Conservation (phyloP, 78 protist genomes). For the Guillardia theta region DNA sequence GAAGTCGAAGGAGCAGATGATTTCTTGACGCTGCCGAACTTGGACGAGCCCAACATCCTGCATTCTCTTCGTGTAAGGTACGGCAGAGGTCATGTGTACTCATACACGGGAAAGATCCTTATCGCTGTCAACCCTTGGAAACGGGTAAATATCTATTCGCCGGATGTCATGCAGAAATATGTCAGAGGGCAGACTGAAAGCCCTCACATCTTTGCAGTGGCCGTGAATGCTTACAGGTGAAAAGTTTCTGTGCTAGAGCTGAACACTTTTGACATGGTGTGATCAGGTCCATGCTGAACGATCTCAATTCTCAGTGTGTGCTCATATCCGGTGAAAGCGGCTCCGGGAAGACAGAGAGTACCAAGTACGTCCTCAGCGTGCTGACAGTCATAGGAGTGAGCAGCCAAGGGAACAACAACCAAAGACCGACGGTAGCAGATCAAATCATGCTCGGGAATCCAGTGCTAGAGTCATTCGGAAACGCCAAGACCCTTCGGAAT, state of each 20-base stretch:
- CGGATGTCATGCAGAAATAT: constrained; percentile 48
- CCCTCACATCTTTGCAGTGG: constrained; percentile 86
- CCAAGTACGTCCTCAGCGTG: constrained; percentile 67
- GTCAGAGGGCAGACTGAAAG: neutral
- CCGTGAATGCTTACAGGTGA: constrained; percentile 71
- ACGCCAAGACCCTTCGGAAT: constrained; percentile 92
- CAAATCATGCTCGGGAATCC: constrained; percentile 54
- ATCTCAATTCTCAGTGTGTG: constrained; percentile 42
- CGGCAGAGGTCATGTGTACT: constrained; percentile 73
- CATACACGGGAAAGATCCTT: constrained; percentile 52
- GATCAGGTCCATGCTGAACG: neutral
- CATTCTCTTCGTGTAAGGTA: neutral
- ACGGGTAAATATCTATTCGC: neutral
- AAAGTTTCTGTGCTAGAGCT: too few species aligned
- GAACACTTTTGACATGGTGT: too few species aligned
- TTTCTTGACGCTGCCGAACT: neutral
- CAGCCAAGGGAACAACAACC: neutral
- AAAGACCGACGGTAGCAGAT: neutral
- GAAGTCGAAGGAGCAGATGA: neutral
- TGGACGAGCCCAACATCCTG: constrained; percentile 40
- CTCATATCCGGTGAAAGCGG: constrained; percentile 70
- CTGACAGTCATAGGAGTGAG: constrained; percentile 49
- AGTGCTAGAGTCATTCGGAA: constrained; percentile 79
- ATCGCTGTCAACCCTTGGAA: constrained; percentile 83
- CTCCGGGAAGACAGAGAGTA: constrained; percentile 78